Evolutionary conservation across 1,284 basidiomycete genomes (phyloP).

Genomic region (Ceratobasidium sp.): DNA sequence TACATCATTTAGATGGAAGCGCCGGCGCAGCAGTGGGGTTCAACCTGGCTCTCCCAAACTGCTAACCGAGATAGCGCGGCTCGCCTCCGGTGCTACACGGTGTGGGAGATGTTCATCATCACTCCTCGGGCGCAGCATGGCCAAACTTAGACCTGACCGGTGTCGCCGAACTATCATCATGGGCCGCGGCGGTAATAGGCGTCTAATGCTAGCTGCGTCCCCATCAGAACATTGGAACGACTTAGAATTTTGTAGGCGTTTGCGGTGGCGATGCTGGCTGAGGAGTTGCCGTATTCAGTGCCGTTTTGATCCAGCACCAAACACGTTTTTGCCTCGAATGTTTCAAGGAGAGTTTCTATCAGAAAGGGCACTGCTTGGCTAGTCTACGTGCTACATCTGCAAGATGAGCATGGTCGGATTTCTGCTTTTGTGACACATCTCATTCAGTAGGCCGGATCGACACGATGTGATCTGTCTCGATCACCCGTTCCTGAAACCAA

Average conservation of each 20-base stretch:
- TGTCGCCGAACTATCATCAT: background rate
- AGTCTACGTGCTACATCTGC: background rate
- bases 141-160: slow-evolving; percentile 7
- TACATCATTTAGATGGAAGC: background rate
- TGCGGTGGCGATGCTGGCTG: background rate
- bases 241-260: background rate
- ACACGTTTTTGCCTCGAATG: background rate
- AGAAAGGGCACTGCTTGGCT: background rate
- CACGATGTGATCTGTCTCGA: background rate
- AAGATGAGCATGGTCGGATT: background rate
- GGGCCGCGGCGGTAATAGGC: slow-evolving; percentile 1
- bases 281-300: background rate
- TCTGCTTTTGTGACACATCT: background rate
- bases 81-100: slow-evolving; percentile 8
- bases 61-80: slow-evolving; percentile 7
- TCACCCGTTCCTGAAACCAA: background rate
- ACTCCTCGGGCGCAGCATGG: background rate
- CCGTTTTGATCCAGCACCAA: background rate
- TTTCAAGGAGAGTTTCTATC: background rate
- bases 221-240: slow-evolving; percentile 1
- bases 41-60: background rate
- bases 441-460: background rate
- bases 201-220: background rate
- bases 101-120: background rate
- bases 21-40: background rate